Evolutionary conservation across 306 rosid species (phyloP), one percentile per base, ranked within the genome.

Genomic region (Luffa aegyptiaca): DNA sequence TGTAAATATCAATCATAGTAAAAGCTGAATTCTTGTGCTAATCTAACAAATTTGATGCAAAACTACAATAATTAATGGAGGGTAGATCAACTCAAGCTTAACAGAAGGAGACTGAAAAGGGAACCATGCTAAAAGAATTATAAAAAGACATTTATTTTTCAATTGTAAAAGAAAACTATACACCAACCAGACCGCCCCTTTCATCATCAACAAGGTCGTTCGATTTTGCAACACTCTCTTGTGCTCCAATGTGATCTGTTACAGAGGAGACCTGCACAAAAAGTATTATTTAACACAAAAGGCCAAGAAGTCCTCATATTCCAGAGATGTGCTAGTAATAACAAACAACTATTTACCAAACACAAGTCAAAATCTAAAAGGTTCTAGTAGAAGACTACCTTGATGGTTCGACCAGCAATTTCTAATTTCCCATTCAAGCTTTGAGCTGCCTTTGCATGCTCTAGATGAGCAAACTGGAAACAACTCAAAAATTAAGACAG

Each of bases 151-250:
- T 71, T 46, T 21, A 36, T 36, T 66, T 46, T 3, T 6, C 6
- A 75, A 3, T n/a, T 1, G 12, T 39, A 56, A 36, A 48, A 55
- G 10, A 33, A 26, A 58, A 20, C 31, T 71, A 74, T 39, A 78
- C 80, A 84, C 97, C 81, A 84, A 96, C 99, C 98, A 96, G 88
- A 79, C 99, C 99, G 80, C 99, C 96, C 44, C 90, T 90, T 70
- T 96, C 99, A 80, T 96, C 99, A 49, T 96, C 99, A 84, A 93
- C 99, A 76, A 93, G 92, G 80, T 96, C 98, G 8, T 97, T 97
- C 35, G 99, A 87, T 84, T 96, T 96, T 53, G 97, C 92, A 73
- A 79, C 93, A 76, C 86, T 62, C 63, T 96, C 98, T 83, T 96
- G 99, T 65, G 88, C 85, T 66, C 94, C 97, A 59, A 91, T 91